Evolutionary conservation across 352 stramenopile species (phyloP).

Genomic region (Pythium myriotylum): DNA sequence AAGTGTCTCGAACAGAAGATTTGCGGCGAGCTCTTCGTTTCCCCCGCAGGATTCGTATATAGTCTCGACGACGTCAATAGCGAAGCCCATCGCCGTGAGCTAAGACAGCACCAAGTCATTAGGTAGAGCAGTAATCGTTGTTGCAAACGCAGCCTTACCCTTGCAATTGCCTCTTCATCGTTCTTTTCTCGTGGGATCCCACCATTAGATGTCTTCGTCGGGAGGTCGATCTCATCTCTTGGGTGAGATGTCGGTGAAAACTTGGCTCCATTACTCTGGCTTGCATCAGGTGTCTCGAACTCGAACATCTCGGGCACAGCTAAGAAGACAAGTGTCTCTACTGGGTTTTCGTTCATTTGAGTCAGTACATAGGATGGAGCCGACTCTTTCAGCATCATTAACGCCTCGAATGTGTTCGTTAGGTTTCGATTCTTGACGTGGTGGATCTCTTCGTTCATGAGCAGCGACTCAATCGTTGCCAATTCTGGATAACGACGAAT

Average conservation of each 20-base stretch:
- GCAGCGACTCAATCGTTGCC: conserved; percentile 22
- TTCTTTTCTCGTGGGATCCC: background rate
- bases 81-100: conserved; percentile 67
- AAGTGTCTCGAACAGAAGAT: conserved; percentile 62
- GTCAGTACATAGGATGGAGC: conserved; percentile 40
- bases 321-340: conserved; percentile 36
- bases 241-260: background rate
- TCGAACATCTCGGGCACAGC: conserved; percentile 15
- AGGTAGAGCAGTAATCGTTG: no score
- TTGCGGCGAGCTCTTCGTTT: conserved; percentile 56
- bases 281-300: no score
- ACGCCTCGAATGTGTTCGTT: conserved; percentile 45
- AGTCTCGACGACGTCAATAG: conserved; percentile 42
- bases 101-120: conserved; percentile 30
- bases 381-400: conserved; percentile 53
- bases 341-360: conserved; percentile 51
- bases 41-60: conserved; percentile 67
- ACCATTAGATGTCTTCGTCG: background rate
- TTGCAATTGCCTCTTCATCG: conserved; percentile 27
- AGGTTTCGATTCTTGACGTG: conserved; percentile 33
- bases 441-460: conserved; percentile 25
- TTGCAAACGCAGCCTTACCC: conserved; percentile 39
- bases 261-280: no score
- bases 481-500: conserved; percentile 19
- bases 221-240: conserved; percentile 17